A percentile compares a stretch with the other conserved stretches of the same genome.
Evolutionary conservation across 164 flowering plant genomes (phyloP).

Genomic region (Dillenia suffruticosa): DNA sequence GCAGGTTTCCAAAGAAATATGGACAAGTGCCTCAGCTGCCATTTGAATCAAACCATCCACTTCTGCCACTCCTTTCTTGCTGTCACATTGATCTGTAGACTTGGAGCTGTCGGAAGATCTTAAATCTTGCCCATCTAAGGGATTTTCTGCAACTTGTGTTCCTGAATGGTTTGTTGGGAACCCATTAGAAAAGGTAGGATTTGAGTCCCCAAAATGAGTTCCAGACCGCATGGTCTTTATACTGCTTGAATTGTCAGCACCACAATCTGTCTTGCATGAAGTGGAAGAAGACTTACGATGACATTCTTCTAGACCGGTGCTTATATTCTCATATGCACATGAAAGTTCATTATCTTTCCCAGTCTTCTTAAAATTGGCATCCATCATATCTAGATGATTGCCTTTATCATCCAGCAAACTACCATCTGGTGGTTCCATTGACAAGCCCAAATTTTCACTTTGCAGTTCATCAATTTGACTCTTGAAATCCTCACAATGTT

Average conservation of each 20-base stretch:
- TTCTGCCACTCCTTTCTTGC: constrained; percentile 18
- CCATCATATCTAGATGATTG: constrained; percentile 4
- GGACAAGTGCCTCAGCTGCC: constrained; percentile 47
- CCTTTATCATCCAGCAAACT: constrained; percentile 1
- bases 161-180: constrained; percentile 9
- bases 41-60: constrained; percentile 24
- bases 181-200: constrained; percentile 4
- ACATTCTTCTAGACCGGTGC: constrained; percentile 12
- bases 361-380: constrained; percentile 18
- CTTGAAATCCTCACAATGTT: constrained; percentile 6
- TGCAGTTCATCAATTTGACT: not conserved
- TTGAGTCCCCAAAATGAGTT: constrained; percentile 7
- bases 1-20: constrained; percentile 21
- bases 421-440: constrained; percentile 2
- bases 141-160: constrained; percentile 15
- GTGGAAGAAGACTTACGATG: constrained; percentile 8
- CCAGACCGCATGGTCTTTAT: constrained; percentile 11
- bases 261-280: constrained; percentile 14
- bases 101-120: constrained; percentile 4
- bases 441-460: not conserved
- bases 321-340: constrained; percentile 10
- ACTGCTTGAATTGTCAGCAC: constrained; percentile 13
- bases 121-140: constrained; percentile 7
- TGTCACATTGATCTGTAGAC: not conserved
- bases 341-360: constrained; percentile 21